Percentiles rank a stretch among this genome's conserved stretches.
Evolutionary conservation across 2,329 filamentous ascomycete genomes (phyloP).

Genomic region (Exophiala mesophila): DNA sequence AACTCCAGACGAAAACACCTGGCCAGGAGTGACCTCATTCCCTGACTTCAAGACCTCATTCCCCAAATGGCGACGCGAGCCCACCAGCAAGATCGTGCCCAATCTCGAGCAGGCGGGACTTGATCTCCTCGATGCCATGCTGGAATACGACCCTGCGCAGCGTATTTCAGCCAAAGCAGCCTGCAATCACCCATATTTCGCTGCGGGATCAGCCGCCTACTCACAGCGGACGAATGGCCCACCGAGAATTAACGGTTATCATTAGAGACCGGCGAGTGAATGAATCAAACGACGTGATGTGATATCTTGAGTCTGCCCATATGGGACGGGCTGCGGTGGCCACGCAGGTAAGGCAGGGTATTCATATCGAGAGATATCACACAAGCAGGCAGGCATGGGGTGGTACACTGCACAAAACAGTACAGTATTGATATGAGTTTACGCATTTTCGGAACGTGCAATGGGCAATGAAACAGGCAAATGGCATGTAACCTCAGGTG

Average conservation of each 20-base stretch:
- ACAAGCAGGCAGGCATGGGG: too few species aligned
- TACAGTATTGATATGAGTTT: background rate
- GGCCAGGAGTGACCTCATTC: slow-evolving; percentile 91
- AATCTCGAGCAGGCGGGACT: slow-evolving; percentile 61
- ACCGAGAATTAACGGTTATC: slow-evolving; percentile 33
- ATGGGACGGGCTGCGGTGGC: too few species aligned
- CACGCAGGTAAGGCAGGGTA: too few species aligned
- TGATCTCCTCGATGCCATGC: slow-evolving; percentile 57
- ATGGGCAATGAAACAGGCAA: background rate
- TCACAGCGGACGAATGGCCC: slow-evolving; percentile 34
- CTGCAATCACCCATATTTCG: slow-evolving; percentile 79
- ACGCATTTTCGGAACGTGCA: background rate
- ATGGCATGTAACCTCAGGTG: too few species aligned
- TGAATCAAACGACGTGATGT: too few species aligned
- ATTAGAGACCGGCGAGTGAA: too few species aligned
- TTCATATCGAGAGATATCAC: too few species aligned
- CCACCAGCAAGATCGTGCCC: slow-evolving; percentile 60
- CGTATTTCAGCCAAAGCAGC: slow-evolving; percentile 87
- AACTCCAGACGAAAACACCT: slow-evolving; percentile 73
- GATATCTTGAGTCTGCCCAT: too few species aligned
- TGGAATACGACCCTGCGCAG: slow-evolving; percentile 81
- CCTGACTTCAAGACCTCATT: slow-evolving; percentile 91
- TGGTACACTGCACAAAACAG: background rate
- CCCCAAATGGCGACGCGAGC: slow-evolving; percentile 80
- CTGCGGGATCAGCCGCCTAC: slow-evolving; percentile 46